Evolutionary conservation across 345 rosid species (phyloP), one percentile per base, ranked within the genome.

Genomic region (Fremontodendron californicum): DNA sequence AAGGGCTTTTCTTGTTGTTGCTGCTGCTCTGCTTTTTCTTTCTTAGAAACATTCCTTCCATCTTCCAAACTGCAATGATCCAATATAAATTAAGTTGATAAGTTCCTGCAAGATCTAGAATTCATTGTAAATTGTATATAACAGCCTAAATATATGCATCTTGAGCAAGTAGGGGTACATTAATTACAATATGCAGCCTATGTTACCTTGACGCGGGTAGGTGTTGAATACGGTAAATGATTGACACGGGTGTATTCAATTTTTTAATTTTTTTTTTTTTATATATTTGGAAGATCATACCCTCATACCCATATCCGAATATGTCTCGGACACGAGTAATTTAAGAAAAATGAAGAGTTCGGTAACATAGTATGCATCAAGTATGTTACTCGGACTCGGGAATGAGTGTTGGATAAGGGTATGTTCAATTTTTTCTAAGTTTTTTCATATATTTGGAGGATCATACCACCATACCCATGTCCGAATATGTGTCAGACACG

Each of bases 31-130:
- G 37, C 76, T 39, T 78, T 80, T 58, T 15, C 68, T 23, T 75
- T 80, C 54, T 18, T 55, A 8, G 83, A 35, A 48, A 45, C 65
- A 74, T 69, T 74, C 73, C 51, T 74, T 55, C 48, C 65, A 37
- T 79, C 85, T 27, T 77, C 79, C 74, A 86, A 86, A 46, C 93
- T 89, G 83, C 84, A 66, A 43, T 11, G 39, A 39, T 31, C 16
- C 51, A 74, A 60, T 62, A 23, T 31, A 52, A 65, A 62, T 68
- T n/a, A 65, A 74, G 51, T 64, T 37, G 13, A 54, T 19, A 21
- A 37, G 7, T 35, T 46, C 62, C 9, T 15, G 45, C 15, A 40
- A 72, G 27, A 25, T 39, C 49, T n/a, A 7, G 73, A 71, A 70
- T 16, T 58, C 40, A 57, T n/a, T 40, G 29, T 33, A 29, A 9